Evolutionary conservation across 2,329 filamentous ascomycete species (phyloP), one percentile per base, ranked within the genome.

Genomic region (Domatiomyces globalis): DNA sequence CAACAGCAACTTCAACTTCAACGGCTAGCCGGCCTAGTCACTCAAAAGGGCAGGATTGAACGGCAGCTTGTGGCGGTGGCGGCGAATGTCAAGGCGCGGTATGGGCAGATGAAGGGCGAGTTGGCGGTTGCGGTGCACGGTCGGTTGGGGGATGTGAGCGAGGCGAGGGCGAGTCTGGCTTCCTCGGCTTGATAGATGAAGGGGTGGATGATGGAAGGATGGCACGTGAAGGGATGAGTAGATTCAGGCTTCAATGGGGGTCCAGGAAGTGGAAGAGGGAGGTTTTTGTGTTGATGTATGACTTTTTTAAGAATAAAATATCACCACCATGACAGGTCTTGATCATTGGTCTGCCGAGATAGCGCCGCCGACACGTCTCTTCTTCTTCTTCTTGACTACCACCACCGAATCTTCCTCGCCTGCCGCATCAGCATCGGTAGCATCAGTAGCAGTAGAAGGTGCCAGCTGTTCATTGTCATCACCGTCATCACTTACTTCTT

Each of bases 91-190:
- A 51, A 51, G 19, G 46, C 51, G n/a, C 49, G 50, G 33, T 54
- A 53, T 48, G 25, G 44, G 15, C 48, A 17, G 9, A 36, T 54
- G 18, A 54, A 45, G 46, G 49, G 48, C 20, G 56, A 58, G 46
- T 51, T 58, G 33, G 51, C 49, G 44, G 50, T 51, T 18, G 53
- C 57, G 27, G 6, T 57, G 25, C 36, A 50, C n/a, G 56, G 56
- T 5, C 50, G 54, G 22, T 48, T 33, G 12, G 49, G 46, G 25
- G 56, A 58, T 49, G 45, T 58, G 25, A 9, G 42, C 27, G 56
- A 51, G 45, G 49, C 56, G 6, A 54, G 33, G 33, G 33, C 10
- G 12, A 12, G 29, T 7, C 8, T 33, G 29, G 33, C 4, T 15
- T 39, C 22, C 22, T 25, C 22, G 22, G 22, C 3, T 6, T 25